Evolutionary conservation across 1,284 basidiomycete genomes (phyloP).

Genomic region (Apiotrichum sp.): DNA sequence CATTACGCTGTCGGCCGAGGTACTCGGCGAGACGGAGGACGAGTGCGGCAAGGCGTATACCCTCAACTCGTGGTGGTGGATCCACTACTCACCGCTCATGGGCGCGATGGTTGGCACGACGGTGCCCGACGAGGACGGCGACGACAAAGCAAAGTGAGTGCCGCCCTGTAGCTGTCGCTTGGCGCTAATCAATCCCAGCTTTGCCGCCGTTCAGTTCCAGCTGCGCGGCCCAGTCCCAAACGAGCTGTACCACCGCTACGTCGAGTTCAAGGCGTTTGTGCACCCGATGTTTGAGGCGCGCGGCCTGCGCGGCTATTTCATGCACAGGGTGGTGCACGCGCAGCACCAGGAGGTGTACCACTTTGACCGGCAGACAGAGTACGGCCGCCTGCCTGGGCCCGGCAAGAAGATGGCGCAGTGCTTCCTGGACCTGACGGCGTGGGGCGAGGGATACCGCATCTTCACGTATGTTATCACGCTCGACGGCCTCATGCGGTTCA

Average conservation of each 20-base stretch:
- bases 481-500: constrained; percentile 51
- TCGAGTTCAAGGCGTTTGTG: constrained; percentile 51
- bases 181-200: constrained; percentile 27
- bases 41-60: constrained; percentile 49
- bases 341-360: constrained; percentile 51
- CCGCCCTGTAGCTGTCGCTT: too few relatives aligned
- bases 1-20: constrained; percentile 36
- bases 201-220: constrained; percentile 52
- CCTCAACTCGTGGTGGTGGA: constrained; percentile 45
- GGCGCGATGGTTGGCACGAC: constrained; percentile 37
- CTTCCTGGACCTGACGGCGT: constrained; percentile 50
- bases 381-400: constrained; percentile 38
- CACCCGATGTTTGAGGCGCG: constrained; percentile 48
- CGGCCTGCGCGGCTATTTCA: constrained; percentile 46
- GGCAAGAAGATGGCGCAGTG: constrained; percentile 30
- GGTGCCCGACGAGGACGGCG: constrained; percentile 19
- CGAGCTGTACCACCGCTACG: constrained; percentile 51
- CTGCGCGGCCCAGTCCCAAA: constrained; percentile 51
- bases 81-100: constrained; percentile 42
- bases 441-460: constrained; percentile 49
- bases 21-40: constrained; percentile 45
- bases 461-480: constrained; percentile 53
- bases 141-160: constrained; percentile 31
- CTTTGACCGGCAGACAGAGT: constrained; percentile 47
- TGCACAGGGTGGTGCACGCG: constrained; percentile 49